Conservation (phyloP, 2,329 filamentous ascomycete species). For the Chaetothyriales sp. region DNA sequence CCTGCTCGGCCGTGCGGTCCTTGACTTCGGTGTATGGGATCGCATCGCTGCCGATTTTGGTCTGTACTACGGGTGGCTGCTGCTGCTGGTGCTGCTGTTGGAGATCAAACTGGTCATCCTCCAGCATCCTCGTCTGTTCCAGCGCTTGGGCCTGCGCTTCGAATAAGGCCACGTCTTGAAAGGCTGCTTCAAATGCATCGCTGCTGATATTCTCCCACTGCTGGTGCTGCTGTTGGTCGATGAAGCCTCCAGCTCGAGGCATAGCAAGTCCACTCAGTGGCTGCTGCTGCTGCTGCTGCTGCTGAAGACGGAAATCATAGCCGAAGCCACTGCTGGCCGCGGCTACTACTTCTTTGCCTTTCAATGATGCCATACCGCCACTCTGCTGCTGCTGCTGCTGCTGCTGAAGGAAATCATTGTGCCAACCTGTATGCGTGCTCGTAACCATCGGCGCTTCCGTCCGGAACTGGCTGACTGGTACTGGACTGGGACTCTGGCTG, state of each 20-base stretch:
- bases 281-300: background rate
- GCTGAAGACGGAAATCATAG: background rate
- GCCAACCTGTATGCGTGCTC: constrained; percentile 35
- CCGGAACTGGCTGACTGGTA: constrained; percentile 35
- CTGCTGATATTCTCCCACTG: constrained; percentile 3
- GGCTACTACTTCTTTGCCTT: background rate
- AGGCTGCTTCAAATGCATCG: constrained; percentile 15
- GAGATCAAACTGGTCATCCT: background rate
- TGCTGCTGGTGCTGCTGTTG: background rate
- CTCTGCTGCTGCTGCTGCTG: constrained; percentile 12
- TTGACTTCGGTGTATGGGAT: constrained; percentile 21
- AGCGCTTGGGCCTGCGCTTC: constrained; percentile 11
- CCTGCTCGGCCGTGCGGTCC: constrained; percentile 12
- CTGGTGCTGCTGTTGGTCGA: constrained; percentile 1
- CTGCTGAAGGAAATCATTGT: constrained; percentile 43
- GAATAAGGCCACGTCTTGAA: constrained; percentile 9
- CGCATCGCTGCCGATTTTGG: constrained; percentile 30
- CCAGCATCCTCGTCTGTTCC: constrained; percentile 3
- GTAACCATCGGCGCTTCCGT: constrained; percentile 23
- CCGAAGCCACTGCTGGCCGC: too few species aligned
- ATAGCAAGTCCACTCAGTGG: background rate
- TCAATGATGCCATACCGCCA: background rate
- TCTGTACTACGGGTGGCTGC: background rate
- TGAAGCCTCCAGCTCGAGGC: background rate
- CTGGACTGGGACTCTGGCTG: constrained; percentile 25